Conservation (phyloP, 805 yeast genomes). For the Kregervanrija fluxuum region DNA sequence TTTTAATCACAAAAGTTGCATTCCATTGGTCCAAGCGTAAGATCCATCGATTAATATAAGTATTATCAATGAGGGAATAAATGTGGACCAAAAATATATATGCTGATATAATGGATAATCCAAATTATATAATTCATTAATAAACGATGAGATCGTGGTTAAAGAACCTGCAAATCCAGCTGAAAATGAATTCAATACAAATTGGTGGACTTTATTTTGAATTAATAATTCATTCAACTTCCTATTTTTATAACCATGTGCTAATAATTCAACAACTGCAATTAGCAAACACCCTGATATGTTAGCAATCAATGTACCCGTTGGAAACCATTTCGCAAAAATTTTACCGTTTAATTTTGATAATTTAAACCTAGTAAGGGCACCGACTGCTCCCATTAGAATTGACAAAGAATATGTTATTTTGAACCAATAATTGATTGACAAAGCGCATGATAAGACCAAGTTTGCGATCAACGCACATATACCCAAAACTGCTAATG, state of each 20-base stretch:
- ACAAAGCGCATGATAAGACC: conserved; percentile 33
- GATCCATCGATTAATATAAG: conserved; percentile 61
- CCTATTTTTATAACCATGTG: conserved; percentile 10
- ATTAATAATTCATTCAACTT: conserved; percentile 7
- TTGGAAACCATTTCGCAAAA: conserved; percentile 39
- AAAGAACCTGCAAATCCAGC: conserved; percentile 25
- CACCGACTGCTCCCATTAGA: conserved; percentile 68
- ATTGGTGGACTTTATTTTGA: conserved; percentile 8
- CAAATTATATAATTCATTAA: conserved; percentile 47
- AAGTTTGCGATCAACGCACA: conserved; percentile 30
- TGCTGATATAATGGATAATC: conserved; percentile 28
- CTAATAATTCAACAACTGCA: conserved; percentile 14
- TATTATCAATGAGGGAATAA: conserved; percentile 40
- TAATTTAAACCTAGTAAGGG: conserved; percentile 48
- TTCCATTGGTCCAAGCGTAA: conserved; percentile 60
- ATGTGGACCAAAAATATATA: conserved; percentile 42
- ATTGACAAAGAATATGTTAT: conserved; percentile 59
- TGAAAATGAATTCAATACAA: conserved; percentile 19
- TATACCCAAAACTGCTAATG: conserved; percentile 18
- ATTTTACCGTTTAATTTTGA: conserved; percentile 40
- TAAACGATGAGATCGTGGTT: conserved; percentile 63
- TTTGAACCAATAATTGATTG: conserved; percentile 41
- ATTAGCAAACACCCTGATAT: conserved; percentile 17
- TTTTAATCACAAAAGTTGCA: background rate
- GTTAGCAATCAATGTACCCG: conserved; percentile 40